Base-by-base conservation (phyloP, 2,329 filamentous ascomycete species). In the Didymella arachidicola region DNA sequence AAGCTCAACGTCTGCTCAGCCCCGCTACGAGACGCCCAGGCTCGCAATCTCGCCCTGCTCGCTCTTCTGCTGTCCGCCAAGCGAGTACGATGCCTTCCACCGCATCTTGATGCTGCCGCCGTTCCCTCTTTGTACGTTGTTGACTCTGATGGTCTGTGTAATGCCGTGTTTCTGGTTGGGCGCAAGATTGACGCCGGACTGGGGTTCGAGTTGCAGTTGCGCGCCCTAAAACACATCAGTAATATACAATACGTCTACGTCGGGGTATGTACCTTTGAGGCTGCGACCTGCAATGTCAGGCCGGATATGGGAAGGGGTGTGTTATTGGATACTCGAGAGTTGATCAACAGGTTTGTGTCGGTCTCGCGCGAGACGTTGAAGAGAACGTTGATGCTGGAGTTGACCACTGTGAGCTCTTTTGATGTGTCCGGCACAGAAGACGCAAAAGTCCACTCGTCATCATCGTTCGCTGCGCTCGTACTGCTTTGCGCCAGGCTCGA, bases 401-500 rank as follows among this genome's bases (percentile, higher is more conserved):
- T 88, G 70, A 87, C 87, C 42, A 97, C 86, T 3, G 83, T 84
- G 19, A 89, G 80, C 46, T 86, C 86, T 64, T 91, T 86, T 49
- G 88, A 87, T 32, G 86, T 83, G 60, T 86, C 83, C 3, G 94
- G 94, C 14, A 97, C 82, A 0, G 94, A 89, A 0, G 94, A 98
- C 3, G 91, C 87, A 75, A 98, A 98, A 25, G 87, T 90, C 93
- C 94, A 98, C 72, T 98, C 94, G 64, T 98, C 94, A 49, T 97
- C 94, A 65, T 97, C 94, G 52, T 97, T 93, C 44, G 91, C 87
- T 49, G 76, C 66, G 7, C 74, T 64, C 14, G 65, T 59, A 41
- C 57, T 73, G 42, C 62, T 71, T 50, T 72, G 71, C 32, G 71
- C 63, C 11, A 70, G 50, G 22, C 58, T 72, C 14, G 72, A 70